Percentiles rank a stretch among this genome's conserved stretches.
These are phyloP conservation scores for Lanzia echinophila DNA, from an alignment of 2,329 filamentous ascomycete genomes.

Conservation along the genomic window DNA sequence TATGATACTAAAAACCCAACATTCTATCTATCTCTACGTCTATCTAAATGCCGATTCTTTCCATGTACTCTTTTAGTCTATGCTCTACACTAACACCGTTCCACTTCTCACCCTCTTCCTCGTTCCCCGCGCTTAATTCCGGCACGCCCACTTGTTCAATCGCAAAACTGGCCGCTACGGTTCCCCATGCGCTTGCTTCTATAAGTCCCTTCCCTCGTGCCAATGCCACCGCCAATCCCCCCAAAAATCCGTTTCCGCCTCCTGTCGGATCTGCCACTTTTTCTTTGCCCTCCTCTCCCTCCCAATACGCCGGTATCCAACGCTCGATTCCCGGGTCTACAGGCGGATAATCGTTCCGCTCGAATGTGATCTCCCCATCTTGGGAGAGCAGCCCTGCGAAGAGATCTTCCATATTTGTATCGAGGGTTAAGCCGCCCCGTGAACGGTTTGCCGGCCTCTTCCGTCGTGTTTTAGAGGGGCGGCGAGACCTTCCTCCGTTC, in stretches of 20 bases:
- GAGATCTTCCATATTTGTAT: conserved; percentile 57
- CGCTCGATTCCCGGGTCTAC: conserved; percentile 46
- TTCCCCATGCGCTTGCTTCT: conserved; percentile 71
- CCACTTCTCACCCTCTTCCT: conserved; percentile 49
- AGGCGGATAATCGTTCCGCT: conserved; percentile 48
- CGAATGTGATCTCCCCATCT: conserved; percentile 37
- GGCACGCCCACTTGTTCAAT: conserved; percentile 94
- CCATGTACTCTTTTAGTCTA: conserved; percentile 44
- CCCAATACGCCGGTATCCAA: conserved; percentile 76
- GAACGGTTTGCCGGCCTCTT: conserved; percentile 29
- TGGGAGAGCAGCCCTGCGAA: conserved; percentile 53
- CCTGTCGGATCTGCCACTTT: conserved; percentile 85
- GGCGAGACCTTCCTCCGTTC: conserved; percentile 25
- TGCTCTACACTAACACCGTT: conserved; percentile 50
- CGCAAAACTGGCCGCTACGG: conserved; percentile 80
- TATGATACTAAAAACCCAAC: too few species aligned
- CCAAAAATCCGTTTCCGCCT: conserved; percentile 84
- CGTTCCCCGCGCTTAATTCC: conserved; percentile 37
- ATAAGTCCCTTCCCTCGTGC: conserved; percentile 54
- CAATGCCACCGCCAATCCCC: conserved; percentile 51
- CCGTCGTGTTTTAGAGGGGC: conserved; percentile 15
- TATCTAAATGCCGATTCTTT: conserved; percentile 1
- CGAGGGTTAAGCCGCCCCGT: conserved; percentile 47
- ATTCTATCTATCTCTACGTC: not conserved
- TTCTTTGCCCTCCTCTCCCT: conserved; percentile 1